Base-by-base conservation (phyloP, 345 rosid species). In the Bruguiera gymnorhiza region DNA sequence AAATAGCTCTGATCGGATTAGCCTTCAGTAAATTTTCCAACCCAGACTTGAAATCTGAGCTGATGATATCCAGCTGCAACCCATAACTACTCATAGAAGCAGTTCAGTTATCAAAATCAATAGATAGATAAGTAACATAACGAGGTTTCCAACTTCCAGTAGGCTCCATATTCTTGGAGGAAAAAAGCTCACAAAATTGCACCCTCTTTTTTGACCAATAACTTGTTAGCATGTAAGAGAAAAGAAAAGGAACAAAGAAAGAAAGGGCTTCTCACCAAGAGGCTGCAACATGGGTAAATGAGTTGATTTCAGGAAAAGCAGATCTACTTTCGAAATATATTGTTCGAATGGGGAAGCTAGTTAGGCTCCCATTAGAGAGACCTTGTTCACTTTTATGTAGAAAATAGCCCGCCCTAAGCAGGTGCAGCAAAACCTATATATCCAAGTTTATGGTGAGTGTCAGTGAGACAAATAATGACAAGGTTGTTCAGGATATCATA, bases 31-130 rank as follows among this genome's bases (percentile, higher is more conserved):
- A 81, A 71, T 84, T 87, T 82, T 95, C 98, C 84, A 95, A 86
- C 19, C 99, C 99, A 53, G 97, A 84, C 82, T 95, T 95, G 90
- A 95, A 92, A 85, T 95, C 99, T 34, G 84, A 69, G 62, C 83
- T 85, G 74, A 95, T 84, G 78, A 87, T 88, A 62, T 95, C 96
- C 84, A 95, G 75, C 70, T 85, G 86, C 75, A 95, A 69, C 62
- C 85, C 89, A 84, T 90, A 95, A 52, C 99, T 95, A 84, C 73
- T 54, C 73, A 86, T 36, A 68, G 8, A 62, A 53, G 70, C 15
- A 73, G 65, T 27, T 76, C 50, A 50, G 23, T 53, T 36, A 37
- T 58, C 55, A 71, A 19, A 66, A 20, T 37, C 21, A 50, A 51
- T 16, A 46, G 29, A 29, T 16, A 37, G 27, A 26, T 48, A 26